Base-by-base conservation (phyloP, 2,329 filamentous ascomycete genomes). In the Cladosporium sp. region DNA sequence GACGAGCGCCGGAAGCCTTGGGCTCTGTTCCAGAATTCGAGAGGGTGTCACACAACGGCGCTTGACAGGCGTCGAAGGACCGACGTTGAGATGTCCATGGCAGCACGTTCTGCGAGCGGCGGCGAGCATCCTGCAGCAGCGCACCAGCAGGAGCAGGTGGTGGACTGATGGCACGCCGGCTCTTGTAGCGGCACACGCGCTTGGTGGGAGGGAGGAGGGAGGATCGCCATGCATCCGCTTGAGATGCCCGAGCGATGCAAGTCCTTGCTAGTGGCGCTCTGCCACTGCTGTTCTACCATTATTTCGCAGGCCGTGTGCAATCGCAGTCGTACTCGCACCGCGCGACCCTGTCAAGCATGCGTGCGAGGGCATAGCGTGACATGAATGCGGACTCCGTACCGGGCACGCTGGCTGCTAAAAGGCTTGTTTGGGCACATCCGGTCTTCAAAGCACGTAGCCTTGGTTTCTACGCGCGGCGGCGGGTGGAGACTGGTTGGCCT, bases 401-500 rank as follows among this genome's bases (percentile, higher is more conserved):
- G 42, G 45, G 25, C 22, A 48, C 19, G 19, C 20, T 34, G 25
- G 17, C 45, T 42, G 39, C 51, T 36, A 54, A 54, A 54, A 54
- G 51, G 51, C 51, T 54, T 54, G 51, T 54, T 42, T 19, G n/a
- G 25, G 17, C 28, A n/a, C 24, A 25, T 35, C 39, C 19, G 39
- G 25, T 54, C 51, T 54, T 54, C 51, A 54, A 54, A 39, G 36
- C 9, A 44, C 34, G 51, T 22, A 44, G 20, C 24, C 42, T 28
- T 8, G 22, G 15, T 25, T 28, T 44, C 28, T 54, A 54, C 51
- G 51, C 51, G 51, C 51, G 51, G 24, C n/a, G 39, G 39, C 37
- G 24, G 36, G 51, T 54, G 51, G 51, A 54, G 25, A 17, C 39
- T 6, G 22, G 42, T 17, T 25, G 28, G 28, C 28, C 28, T 32